Base-by-base conservation (phyloP, 2,329 filamentous ascomycete species). In the Conoideocrella luteorostrata region DNA sequence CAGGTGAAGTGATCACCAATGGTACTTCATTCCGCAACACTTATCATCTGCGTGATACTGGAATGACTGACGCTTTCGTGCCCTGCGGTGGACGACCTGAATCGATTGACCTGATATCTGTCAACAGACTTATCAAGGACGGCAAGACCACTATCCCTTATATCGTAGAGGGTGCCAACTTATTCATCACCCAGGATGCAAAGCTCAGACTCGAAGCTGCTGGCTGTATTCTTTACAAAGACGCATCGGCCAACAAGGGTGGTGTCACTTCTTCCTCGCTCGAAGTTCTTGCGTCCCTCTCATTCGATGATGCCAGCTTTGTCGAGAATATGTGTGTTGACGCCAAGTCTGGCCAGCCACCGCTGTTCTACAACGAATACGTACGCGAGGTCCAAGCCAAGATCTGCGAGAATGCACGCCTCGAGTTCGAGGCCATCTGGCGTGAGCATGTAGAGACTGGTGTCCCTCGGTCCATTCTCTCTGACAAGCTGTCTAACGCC, bases 401-500 rank as follows among this genome's bases (percentile, higher is more conserved):
- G 59, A 97, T 98, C 63, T 81, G 87, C 65, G 82, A 89, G 56
- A 98, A 98, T 55, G 93, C 93, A 3, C 74, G 80, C 13, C 80
- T 98, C 28, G 93, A 98, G 66, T 98, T 98, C 55, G 93, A 98
- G 69, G 93, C 93, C 34, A 94, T 98, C 69, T 98, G 93, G 93
- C 82, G 88, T 52, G 93, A 98, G 67, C 81, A 95, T 60, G 82
- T 93, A 66, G 68, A 82, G 61, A 95, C 87, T 2, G 86, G 88
- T 41, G 73, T 82, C 43, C 70, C 88, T 18, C 81, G 90, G 49
- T 94, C 88, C 49, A 80, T 90, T n/a, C 75, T 98, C 44, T 95
- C 88, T 38, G 93, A 98, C 65, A 87, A 84, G 55, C 79, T 98
- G 43, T 95, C 88, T 45, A 71, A 87, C 39, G 91, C 93, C 26